Conservation (phyloP, 768 basidiomycete species). For the Tylopilus subfusipes region DNA sequence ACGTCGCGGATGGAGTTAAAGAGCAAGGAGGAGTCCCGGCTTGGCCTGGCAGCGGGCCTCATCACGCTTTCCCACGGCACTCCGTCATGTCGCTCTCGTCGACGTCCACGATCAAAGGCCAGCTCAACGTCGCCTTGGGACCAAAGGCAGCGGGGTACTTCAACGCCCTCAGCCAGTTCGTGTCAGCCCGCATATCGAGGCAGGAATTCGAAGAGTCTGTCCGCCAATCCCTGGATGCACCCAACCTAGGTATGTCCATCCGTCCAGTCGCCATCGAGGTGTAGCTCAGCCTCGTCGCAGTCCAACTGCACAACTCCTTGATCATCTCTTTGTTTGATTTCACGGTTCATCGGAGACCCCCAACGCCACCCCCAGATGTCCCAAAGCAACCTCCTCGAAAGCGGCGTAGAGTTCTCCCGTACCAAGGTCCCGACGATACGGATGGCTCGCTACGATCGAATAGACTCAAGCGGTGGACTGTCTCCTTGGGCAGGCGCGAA, state of each 20-base stretch:
- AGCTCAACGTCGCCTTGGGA: slow-evolving; percentile 61
- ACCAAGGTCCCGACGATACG: slow-evolving; percentile 65
- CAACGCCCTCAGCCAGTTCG: slow-evolving; percentile 58
- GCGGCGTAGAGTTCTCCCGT: slow-evolving; percentile 62
- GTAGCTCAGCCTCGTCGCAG: slow-evolving; percentile 34
- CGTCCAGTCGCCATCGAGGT: not conserved
- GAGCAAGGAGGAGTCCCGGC: too few species aligned
- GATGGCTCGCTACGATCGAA: slow-evolving; percentile 54
- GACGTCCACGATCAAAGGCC: slow-evolving; percentile 67
- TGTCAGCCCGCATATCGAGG: slow-evolving; percentile 65
- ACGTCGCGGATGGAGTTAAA: slow-evolving; percentile 1
- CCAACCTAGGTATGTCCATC: slow-evolving; percentile 44
- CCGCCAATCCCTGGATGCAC: slow-evolving; percentile 56
- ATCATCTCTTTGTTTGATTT: slow-evolving; percentile 82
- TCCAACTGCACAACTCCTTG: slow-evolving; percentile 80
- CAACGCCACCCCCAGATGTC: slow-evolving; percentile 58
- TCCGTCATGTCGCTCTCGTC: slow-evolving; percentile 67
- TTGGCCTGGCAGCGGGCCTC: not conserved
- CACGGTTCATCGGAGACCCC: slow-evolving; percentile 64
- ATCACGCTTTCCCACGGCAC: slow-evolving; percentile 17
- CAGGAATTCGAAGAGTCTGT: slow-evolving; percentile 73
- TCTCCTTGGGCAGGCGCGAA: slow-evolving; percentile 69
- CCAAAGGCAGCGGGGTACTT: slow-evolving; percentile 60
- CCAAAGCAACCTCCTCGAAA: slow-evolving; percentile 67
- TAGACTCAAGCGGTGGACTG: slow-evolving; percentile 70